A percentile compares a stretch with the other conserved stretches of the same genome.
phyloP scores from a whole-genome alignment of 1,284 basidiomycete species.

The Porodaedalea pini region DNA sequence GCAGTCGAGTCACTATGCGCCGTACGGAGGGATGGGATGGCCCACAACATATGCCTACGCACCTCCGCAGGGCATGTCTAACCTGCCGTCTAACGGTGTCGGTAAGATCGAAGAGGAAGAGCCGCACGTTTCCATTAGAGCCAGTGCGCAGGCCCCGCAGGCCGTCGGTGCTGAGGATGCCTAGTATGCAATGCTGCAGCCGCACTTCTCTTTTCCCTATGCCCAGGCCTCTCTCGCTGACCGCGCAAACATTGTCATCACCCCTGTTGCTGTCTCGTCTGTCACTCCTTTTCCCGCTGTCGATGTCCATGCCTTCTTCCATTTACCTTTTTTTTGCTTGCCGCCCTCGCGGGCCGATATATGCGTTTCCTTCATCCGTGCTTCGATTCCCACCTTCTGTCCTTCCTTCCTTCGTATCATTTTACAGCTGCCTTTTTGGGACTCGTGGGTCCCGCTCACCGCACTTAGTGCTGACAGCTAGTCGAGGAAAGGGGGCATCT shows the following conservation, averaged over 20 bases:
- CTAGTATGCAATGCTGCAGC: not conserved
- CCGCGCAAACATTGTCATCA: not conserved
- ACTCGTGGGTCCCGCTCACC: slow-evolving; percentile 2
- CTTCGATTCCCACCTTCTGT: slow-evolving; percentile 4
- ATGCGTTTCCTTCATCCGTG: not conserved
- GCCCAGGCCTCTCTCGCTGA: not conserved
- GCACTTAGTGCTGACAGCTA: not conserved
- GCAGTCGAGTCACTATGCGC: slow-evolving; percentile 8
- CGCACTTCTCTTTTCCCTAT: not conserved
- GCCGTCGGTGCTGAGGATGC: slow-evolving; percentile 7
- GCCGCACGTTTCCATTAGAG: not conserved
- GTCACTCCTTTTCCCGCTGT: not conserved
- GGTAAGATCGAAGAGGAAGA: slow-evolving; percentile 12
- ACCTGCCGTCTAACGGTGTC: not conserved
- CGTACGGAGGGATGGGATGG: slow-evolving; percentile 11
- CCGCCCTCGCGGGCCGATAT: not conserved
- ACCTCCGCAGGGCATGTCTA: slow-evolving; percentile 3
- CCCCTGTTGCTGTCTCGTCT: not conserved
- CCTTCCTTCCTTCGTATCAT: not conserved
- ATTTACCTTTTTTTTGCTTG: not conserved
- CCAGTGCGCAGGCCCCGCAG: slow-evolving; percentile 5
- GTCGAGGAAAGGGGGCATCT: not conserved
- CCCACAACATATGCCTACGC: slow-evolving; percentile 6
- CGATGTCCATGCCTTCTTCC: not conserved
- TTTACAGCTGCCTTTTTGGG: not conserved